Evolutionary conservation across 192 early-diverging fungal genomes (phyloP).

Genomic region (Linnemannia hyalina): DNA sequence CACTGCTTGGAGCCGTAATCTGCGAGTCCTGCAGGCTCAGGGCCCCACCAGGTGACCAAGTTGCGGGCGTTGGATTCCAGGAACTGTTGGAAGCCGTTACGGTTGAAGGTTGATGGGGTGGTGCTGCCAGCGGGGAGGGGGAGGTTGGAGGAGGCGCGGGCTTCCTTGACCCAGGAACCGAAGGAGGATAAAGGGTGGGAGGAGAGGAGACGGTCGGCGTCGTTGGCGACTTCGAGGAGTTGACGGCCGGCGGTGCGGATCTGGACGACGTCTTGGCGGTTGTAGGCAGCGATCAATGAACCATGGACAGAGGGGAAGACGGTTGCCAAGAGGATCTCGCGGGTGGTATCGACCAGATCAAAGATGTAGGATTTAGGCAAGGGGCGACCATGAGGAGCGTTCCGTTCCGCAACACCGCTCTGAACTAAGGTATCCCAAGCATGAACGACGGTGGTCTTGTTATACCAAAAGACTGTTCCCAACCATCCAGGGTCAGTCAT

Average conservation of each 20-base stretch:
- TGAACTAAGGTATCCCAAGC: constrained; percentile 40
- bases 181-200: constrained; percentile 32
- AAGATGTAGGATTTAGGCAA: constrained; percentile 34
- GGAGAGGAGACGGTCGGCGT: constrained; percentile 25
- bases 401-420: neutral
- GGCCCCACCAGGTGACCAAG: constrained; percentile 51
- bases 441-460: constrained; percentile 36
- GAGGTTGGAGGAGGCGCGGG: constrained; percentile 21
- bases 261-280: constrained; percentile 22
- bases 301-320: constrained; percentile 31
- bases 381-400: neutral
- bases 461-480: constrained; percentile 38
- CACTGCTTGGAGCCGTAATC: constrained; percentile 50
- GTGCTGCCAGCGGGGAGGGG: neutral
- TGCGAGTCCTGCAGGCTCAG: neutral
- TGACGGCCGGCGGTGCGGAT: constrained; percentile 23
- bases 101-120: neutral
- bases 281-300: constrained; percentile 25
- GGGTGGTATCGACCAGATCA: constrained; percentile 48
- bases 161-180: constrained; percentile 23
- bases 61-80: constrained; percentile 51
- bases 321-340: constrained; percentile 34
- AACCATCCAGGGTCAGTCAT: constrained; percentile 29
- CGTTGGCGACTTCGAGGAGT: constrained; percentile 19
- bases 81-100: constrained; percentile 36